Evolutionary conservation across 2,329 filamentous ascomycete genomes (phyloP), one percentile per base, ranked within the genome.

Genomic region (Thielaviopsis populi): DNA sequence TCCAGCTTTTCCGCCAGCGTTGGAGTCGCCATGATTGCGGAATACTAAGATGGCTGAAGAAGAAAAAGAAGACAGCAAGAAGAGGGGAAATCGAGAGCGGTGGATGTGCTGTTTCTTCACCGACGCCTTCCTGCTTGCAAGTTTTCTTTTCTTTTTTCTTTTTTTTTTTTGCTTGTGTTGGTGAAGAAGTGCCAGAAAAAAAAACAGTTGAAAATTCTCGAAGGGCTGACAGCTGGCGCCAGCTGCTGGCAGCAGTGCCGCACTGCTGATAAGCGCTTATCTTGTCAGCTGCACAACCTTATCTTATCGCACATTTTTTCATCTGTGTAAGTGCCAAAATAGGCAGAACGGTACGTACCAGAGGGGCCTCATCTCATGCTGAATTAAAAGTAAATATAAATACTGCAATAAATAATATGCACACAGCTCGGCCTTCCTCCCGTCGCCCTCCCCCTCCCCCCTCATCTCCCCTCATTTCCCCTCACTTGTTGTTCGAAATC

Each of bases 1-100:
- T 92, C 89, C 74, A 99, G 84, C 80, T 91, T 95, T 79, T 96
- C 92, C 74, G 88, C 85, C 71, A 97, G 72, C 68, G 79, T 77
- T 70, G 76, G 72, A 68, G 76, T 76, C 70, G 76, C 74, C 80
- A 82, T 82, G 37, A 37, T 63, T 66, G 62, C 62, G 65, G 65
- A 63, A 66, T 50, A 24, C 50, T 17, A 60, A 42, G 27, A 5
- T 22, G 17, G 60, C 73, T 68, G 70, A 24, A 58, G 53, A 37
- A 50, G 46, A 46, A 40, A 22, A 59, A 30, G 42, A 43, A 30
- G 58, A 24, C 22, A 59, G 43, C 8, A 54, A 42, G 46, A 19
- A 40, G 17, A 43, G 22, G 10, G 22, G 11, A 61, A 59, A 62
- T 11, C 8, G 40, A 56, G 53, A 56, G 24, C 17, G 17, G 15